A percentile compares a stretch with the other conserved stretches of the same genome.
Conservation (phyloP, 345 rosid species). For the Arabis alpina region DNA sequence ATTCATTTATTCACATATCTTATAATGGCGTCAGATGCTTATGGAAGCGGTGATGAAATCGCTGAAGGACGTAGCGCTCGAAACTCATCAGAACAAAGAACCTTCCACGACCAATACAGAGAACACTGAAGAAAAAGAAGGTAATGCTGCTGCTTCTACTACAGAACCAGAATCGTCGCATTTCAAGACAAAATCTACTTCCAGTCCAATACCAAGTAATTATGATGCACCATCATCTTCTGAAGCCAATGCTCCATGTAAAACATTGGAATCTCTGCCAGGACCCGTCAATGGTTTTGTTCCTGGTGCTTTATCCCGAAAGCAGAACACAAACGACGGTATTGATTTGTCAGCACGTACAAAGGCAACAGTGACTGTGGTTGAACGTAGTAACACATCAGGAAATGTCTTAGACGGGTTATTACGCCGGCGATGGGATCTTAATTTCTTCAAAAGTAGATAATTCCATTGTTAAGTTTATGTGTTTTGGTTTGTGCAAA, state of each 20-base stretch:
- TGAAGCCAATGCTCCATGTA: slow-evolving; percentile 20
- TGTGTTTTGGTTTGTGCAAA: slow-evolving; percentile 48
- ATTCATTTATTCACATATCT: slow-evolving; percentile 17
- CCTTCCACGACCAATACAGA: slow-evolving; percentile 33
- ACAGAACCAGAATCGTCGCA: slow-evolving; percentile 37
- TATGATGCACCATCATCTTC: slow-evolving; percentile 29
- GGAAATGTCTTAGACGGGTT: slow-evolving; percentile 77
- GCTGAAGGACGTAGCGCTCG: slow-evolving; percentile 62
- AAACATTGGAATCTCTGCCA: slow-evolving; percentile 30
- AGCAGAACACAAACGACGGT: slow-evolving; percentile 47
- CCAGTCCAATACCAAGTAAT: slow-evolving; percentile 29
- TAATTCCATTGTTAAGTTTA: slow-evolving; percentile 40
- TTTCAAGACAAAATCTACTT: slow-evolving; percentile 40
- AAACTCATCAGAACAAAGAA: slow-evolving; percentile 41
- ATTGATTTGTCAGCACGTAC: slow-evolving; percentile 69
- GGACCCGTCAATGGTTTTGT: slow-evolving; percentile 42
- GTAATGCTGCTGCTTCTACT: slow-evolving; percentile 34
- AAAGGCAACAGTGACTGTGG: slow-evolving; percentile 80
- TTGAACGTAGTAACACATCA: slow-evolving; percentile 64
- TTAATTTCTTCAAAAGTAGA: slow-evolving; percentile 68
- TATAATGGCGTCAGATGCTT: slow-evolving; percentile 64
- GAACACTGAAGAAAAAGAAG: slow-evolving; percentile 41
- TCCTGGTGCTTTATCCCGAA: slow-evolving; percentile 38
- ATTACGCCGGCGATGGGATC: slow-evolving; percentile 86
- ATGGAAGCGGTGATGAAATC: slow-evolving; percentile 84